Evolutionary conservation across 768 basidiomycete species (phyloP), one percentile per base, ranked within the genome.

Genomic region (Leccinellum luteum): DNA sequence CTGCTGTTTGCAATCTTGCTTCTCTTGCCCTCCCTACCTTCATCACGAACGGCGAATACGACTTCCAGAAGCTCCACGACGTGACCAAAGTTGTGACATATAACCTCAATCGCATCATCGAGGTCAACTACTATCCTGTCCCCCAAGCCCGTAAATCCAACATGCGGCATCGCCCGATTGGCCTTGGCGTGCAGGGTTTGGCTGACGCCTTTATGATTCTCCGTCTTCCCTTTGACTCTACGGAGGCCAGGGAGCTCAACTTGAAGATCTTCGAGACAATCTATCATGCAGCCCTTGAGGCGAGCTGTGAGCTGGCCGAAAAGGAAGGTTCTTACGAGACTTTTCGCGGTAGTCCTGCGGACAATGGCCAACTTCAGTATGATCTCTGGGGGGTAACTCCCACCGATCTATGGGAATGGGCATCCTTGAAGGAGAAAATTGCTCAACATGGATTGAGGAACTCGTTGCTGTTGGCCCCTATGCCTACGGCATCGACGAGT

Each of bases 151-250:
- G 85, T 58, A 85, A 81, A 57, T 97, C 94, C 44, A 98, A 98
- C 84, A 89, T 89, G 85, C 94, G 96, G 58, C 93, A 98, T 74
- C 91, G 97, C 49, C 97, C 97, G 51, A 94, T 99, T 63, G 97
- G 97, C 64, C 78, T 99, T 64, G 97, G 97, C 70, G 95, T 98
- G 54, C 92, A 99, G 71, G 96, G 97, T 72, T 87, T 99, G 44
- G 97, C 97, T 15, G 97, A 99, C 67, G 83, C 95, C 2, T 99
- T 99, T 81, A 98, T 98, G 94, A 89, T 90, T 25, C 83, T 99
- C 9, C 91, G 89, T 59, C 85, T 98, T 84, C 92, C 97, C 0
- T 99, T 98, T 74, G 97, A 98, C 65, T 93, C 92, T 2, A 81
- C 79, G 17, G 87, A 85, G 45, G 97, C 96, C 14, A 87, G 89